phyloP scores from a whole-genome alignment of 1,139 yeast species.

The Pichia sp. region DNA sequence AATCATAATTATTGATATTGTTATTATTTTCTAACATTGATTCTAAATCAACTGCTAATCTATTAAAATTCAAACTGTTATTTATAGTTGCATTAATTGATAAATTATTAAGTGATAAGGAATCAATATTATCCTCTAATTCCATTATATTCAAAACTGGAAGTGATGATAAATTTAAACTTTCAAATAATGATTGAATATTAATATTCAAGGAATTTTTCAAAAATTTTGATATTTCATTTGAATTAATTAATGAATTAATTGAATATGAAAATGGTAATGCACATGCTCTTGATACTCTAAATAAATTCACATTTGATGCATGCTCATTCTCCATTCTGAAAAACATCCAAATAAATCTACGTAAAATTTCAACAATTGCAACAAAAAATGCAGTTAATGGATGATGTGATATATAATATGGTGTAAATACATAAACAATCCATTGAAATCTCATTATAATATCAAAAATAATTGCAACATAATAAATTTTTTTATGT shows the following conservation, averaged over 20 bases:
- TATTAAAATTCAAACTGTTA: not conserved
- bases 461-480: constrained; percentile 68
- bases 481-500: constrained; percentile 57
- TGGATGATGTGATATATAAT: constrained; percentile 82
- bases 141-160: too few relatives aligned
- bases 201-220: not conserved
- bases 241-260: not conserved
- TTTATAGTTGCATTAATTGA: not conserved
- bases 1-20: not conserved
- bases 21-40: not conserved
- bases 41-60: not conserved
- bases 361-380: constrained; percentile 68
- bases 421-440: constrained; percentile 66
- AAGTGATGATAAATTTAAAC: too few relatives aligned
- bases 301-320: constrained; percentile 73
- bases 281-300: constrained; percentile 83
- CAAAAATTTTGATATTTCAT: not conserved
- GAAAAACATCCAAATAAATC: constrained; percentile 84
- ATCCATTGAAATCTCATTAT: constrained; percentile 85
- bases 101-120: too few relatives aligned
- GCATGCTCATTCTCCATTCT: constrained; percentile 96
- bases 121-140: too few relatives aligned
- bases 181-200: not conserved
- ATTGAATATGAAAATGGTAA: constrained; percentile 54
- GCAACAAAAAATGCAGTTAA: constrained; percentile 80